Conservation (phyloP, 2,329 filamentous ascomycete species). For the Nannizziopsis barbatae region DNA sequence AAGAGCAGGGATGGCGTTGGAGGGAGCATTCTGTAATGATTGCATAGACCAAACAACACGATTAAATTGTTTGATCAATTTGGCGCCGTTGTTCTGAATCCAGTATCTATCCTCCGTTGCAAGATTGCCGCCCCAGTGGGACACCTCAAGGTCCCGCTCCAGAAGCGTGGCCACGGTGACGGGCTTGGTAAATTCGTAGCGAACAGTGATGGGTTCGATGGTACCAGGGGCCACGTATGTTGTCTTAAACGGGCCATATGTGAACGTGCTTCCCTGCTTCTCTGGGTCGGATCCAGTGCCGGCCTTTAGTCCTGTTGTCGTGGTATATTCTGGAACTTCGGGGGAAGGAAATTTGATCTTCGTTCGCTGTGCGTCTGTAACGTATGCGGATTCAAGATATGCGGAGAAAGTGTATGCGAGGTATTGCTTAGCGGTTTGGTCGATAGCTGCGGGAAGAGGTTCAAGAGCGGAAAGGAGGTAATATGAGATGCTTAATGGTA, state of each 20-base stretch:
- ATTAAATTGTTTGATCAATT: slow-evolving; percentile 60
- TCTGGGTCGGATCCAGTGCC: slow-evolving; percentile 51
- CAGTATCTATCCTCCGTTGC: slow-evolving; percentile 91
- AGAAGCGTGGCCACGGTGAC: slow-evolving; percentile 66
- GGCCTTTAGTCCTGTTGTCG: slow-evolving; percentile 50
- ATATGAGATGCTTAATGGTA: slow-evolving; percentile 81
- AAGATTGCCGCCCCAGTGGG: slow-evolving; percentile 95
- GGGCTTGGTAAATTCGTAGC: slow-evolving; percentile 93
- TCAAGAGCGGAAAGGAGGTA: slow-evolving; percentile 65
- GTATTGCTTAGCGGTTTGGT: slow-evolving; percentile 79
- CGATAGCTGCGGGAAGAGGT: slow-evolving; percentile 69
- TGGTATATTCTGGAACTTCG: slow-evolving; percentile 76
- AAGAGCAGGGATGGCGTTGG: slow-evolving; percentile 68
- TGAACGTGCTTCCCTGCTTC: slow-evolving; percentile 74
- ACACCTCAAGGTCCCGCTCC: slow-evolving; percentile 87
- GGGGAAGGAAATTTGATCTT: slow-evolving; percentile 77
- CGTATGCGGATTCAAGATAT: slow-evolving; percentile 73
- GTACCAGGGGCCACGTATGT: slow-evolving; percentile 63
- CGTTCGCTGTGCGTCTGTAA: slow-evolving; percentile 87
- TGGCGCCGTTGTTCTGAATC: slow-evolving; percentile 74
- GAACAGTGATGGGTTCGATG: slow-evolving; percentile 59
- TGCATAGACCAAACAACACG: slow-evolving; percentile 64
- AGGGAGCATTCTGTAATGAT: slow-evolving; percentile 65
- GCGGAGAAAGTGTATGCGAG: slow-evolving; percentile 76
- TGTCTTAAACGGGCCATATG: slow-evolving; percentile 74